Conservation (phyloP, 1,139 yeast species). For the Hyphopichia pseudoburtonii region DNA sequence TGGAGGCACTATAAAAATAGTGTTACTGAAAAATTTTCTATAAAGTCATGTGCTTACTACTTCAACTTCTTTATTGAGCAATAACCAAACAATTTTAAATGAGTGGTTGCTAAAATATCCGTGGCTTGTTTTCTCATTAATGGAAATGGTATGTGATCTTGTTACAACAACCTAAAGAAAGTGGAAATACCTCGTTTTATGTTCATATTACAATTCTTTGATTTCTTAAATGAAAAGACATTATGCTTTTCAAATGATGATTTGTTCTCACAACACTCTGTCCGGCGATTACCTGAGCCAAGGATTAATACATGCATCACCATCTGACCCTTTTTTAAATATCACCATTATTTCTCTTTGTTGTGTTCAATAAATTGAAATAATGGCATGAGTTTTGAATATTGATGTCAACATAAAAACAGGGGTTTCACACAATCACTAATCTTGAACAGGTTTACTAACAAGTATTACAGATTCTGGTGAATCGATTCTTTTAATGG, state of each 20-base stretch:
- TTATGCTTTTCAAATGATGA: slow-evolving; percentile 31
- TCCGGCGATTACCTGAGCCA: slow-evolving; percentile 68
- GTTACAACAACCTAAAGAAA: background rate
- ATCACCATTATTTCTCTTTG: background rate
- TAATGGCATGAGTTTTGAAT: too few species aligned
- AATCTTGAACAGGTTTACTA: background rate
- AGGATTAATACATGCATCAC: slow-evolving; percentile 84
- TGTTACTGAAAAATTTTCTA: too few species aligned
- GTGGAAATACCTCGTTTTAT: background rate
- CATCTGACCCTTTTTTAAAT: slow-evolving; percentile 57
- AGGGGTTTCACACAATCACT: background rate
- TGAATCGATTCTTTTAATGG: background rate
- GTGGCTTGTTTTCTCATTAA: background rate
- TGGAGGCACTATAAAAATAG: too few species aligned
- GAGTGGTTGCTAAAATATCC: too few species aligned
- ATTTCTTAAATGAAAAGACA: background rate
- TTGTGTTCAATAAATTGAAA: background rate
- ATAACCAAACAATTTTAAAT: too few species aligned
- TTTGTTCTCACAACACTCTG: slow-evolving; percentile 40
- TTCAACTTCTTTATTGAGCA: too few species aligned
- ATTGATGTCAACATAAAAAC: too few species aligned
- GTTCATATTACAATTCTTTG: background rate
- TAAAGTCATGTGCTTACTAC: too few species aligned
- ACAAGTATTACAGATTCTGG: slow-evolving; percentile 1
- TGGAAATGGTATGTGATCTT: slow-evolving; percentile 2